Evolutionary conservation across 2,329 filamentous ascomycete species (phyloP), one percentile per base, ranked within the genome.

Genomic region (Tolypocladium ophioglossoides): DNA sequence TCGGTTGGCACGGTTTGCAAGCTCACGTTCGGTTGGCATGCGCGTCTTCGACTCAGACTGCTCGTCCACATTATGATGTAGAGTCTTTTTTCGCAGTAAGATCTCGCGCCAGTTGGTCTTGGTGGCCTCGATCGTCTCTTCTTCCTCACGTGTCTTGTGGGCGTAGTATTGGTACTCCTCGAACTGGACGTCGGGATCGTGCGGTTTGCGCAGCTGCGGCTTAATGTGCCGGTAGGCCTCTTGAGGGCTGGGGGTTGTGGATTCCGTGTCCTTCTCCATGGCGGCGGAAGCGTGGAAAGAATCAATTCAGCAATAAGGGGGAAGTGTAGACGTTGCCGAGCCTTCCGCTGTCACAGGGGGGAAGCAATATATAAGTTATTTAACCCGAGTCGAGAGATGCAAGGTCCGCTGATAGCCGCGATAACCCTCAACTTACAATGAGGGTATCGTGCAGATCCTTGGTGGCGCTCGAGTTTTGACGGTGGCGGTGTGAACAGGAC

Each of bases 131-230:
- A 51, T 47, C 32, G 30, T 54, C 37, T 52, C 52, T 51, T 59
- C 60, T 30, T 64, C 62, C 18, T 56, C 59, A 5, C 63, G 59
- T 0, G 63, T 63, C 55, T 59, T 56, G 16, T 59, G 41, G 7
- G 63, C 63, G 50, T 63, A 64, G 57, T 64, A 62, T 30, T 61
- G 57, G 27, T 64, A 64, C 37, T 64, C 63, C 30, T 64, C 63
- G 49, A 64, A 63, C 5, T 57, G 60, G 35, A 64, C 58, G 38
- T 52, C 56, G 4, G 55, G 56, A 44, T 64, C 63, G 54, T 64
- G 60, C 14, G 54, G 10, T 32, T 56, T 47, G n/a, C 56, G 55
- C 20, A 48, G 30, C n/a, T 58, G 56, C 3, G 56, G 56, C 27
- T 56, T 51, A 20, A 51, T 51, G 48, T 47, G 41, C 44, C 11